Conservation (phyloP, 2,329 filamentous ascomycete species). For the Epichloe gansuensis region DNA sequence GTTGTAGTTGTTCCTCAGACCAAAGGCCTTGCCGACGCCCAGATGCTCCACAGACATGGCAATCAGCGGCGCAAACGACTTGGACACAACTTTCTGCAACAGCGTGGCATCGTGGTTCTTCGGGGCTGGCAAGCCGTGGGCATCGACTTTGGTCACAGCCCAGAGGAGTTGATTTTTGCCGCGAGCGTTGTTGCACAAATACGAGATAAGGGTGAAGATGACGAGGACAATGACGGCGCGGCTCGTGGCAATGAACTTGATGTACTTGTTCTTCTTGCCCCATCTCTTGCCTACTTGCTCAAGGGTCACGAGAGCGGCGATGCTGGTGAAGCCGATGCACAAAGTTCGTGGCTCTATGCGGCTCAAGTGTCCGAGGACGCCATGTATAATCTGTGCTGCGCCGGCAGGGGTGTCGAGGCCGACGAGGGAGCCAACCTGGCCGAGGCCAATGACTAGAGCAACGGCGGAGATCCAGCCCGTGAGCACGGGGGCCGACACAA, state of each 20-base stretch:
- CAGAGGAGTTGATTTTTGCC: slow-evolving; percentile 34
- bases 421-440: slow-evolving; percentile 49
- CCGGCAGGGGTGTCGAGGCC: slow-evolving; percentile 40
- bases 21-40: slow-evolving; percentile 51
- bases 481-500: slow-evolving; percentile 51
- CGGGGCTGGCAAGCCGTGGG: slow-evolving; percentile 39
- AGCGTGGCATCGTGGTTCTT: slow-evolving; percentile 32
- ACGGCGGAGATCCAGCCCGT: slow-evolving; percentile 54
- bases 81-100: slow-evolving; percentile 38
- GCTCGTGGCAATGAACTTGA: slow-evolving; percentile 47
- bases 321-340: slow-evolving; percentile 44
- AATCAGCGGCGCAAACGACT: slow-evolving; percentile 47
- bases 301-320: slow-evolving; percentile 42
- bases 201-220: slow-evolving; percentile 51
- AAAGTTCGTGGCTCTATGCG: slow-evolving; percentile 45
- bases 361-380: slow-evolving; percentile 43
- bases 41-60: slow-evolving; percentile 50
- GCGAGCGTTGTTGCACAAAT: slow-evolving; percentile 43
- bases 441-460: slow-evolving; percentile 51
- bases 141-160: slow-evolving; percentile 42
- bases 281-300: slow-evolving; percentile 46
- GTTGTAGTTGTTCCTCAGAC: slow-evolving; percentile 46
- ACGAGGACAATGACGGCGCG: slow-evolving; percentile 47
- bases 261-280: slow-evolving; percentile 41
- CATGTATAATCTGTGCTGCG: slow-evolving; percentile 44